Evolutionary conservation across 106 monocot genomes (phyloP), one percentile per base, ranked within the genome.

Genomic region (Alisma plantagoaquatica): DNA sequence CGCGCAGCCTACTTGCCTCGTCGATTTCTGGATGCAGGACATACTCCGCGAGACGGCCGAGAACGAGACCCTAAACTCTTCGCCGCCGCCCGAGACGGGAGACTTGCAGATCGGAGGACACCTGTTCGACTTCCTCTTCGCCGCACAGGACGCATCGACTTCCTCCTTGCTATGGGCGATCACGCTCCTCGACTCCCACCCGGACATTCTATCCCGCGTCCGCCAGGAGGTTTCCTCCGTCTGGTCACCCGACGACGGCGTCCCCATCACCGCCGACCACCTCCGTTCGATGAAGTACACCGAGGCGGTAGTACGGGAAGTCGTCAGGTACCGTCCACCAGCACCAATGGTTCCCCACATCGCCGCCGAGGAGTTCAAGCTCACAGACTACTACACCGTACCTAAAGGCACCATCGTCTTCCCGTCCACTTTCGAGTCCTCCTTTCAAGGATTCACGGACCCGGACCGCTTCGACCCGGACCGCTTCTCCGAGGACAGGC

Each of bases 271-370:
- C 9, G 66, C 84, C n/a, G 77, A 81, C 33, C 49, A 58, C 58
- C 10, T 84, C 3, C 46, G 64, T 33, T 52, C 26, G 60, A 70
- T 96, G 81, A 60, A 31, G 70, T 96, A 88, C 77, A 88, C 94
- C 0, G 81, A 77, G 55, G 48, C 73, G 20, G 94, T 96, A 26
- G 94, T 65, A 10, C 55, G 87, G 8, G 94, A 96, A 67, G 83
- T 96, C 35, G 48, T 96, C 14, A 72, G 87, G 18, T 70, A 66
- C 66, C 72, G 88, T 3, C 94, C 94, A 21, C 94, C 84, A 53
- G 84, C 88, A 29, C 87, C 94, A 27, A 51, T 96, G 87, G 94
- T 96, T 43, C 94, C 94, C 1, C 94, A 96, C 73, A 72, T 96
- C 18, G 84, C 94, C 2, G 67, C 58, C 10, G 64, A 76, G 54